Conservation (phyloP, 1,284 basidiomycete genomes). For the Sphaerobolus stellatus region DNA sequence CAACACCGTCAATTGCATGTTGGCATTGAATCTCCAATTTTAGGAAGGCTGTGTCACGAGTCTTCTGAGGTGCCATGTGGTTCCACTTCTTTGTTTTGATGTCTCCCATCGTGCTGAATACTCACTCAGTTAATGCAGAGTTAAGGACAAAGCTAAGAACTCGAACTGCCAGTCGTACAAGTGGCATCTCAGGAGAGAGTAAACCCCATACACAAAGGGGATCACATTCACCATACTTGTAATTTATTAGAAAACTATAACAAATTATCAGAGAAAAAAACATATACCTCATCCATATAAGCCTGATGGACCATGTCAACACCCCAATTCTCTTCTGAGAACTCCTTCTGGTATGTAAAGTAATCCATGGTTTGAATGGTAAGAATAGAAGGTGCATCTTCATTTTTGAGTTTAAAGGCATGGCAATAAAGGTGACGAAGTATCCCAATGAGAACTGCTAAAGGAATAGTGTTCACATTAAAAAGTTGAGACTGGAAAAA, state of each 20-base stretch:
- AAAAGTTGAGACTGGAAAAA: slow-evolving; percentile 2
- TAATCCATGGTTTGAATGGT: background rate
- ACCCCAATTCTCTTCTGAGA: background rate
- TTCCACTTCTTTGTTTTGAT: background rate
- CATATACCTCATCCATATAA: background rate
- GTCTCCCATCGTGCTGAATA: background rate
- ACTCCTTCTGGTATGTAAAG: background rate
- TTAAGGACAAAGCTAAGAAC: background rate
- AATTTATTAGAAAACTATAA: background rate
- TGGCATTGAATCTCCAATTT: background rate
- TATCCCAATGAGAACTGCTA: background rate
- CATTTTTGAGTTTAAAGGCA: background rate
- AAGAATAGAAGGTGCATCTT: background rate
- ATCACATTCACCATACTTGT: background rate
- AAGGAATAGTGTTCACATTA: background rate
- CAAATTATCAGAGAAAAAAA: background rate
- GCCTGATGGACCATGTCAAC: background rate
- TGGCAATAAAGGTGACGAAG: background rate
- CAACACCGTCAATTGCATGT: background rate
- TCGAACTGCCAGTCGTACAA: background rate
- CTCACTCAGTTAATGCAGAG: background rate
- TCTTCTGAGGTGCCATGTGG: background rate
- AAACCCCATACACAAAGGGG: background rate
- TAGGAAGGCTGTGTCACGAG: background rate
- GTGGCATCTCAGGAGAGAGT: background rate